These are phyloP conservation scores for Lactifluus hygrophoroides DNA, from an alignment of 768 basidiomycete genomes.

Conservation along the genomic window DNA sequence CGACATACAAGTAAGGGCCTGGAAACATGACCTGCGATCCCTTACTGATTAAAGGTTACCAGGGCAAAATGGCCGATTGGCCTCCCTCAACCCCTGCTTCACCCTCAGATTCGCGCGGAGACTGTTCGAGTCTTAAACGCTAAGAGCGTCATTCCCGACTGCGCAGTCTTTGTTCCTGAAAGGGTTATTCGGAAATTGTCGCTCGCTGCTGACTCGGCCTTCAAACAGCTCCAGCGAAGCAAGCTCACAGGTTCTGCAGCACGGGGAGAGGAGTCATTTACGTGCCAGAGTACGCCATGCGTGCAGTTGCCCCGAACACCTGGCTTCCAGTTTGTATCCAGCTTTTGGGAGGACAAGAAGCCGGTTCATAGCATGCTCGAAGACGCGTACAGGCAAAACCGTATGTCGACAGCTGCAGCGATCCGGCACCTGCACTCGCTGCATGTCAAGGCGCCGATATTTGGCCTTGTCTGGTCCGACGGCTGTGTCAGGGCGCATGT, in stretches of 20 bases:
- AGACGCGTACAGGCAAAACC: conserved; percentile 49
- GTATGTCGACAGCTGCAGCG: conserved; percentile 45
- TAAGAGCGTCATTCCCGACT: conserved; percentile 42
- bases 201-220: conserved; percentile 37
- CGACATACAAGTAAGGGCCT: conserved; percentile 34
- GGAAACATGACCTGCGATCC: background rate
- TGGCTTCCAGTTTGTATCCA: conserved; percentile 46
- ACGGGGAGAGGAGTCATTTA: conserved; percentile 39
- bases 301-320: conserved; percentile 37
- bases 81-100: conserved; percentile 37
- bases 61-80: conserved; percentile 43
- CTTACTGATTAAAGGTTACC: background rate
- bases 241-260: conserved; percentile 31
- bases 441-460: conserved; percentile 37
- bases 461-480: conserved; percentile 48
- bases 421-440: conserved; percentile 44
- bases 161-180: conserved; percentile 39
- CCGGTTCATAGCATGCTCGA: conserved; percentile 40
- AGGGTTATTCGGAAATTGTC: conserved; percentile 34
- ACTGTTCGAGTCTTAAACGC: conserved; percentile 36
- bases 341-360: conserved; percentile 56
- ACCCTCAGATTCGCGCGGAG: conserved; percentile 24
- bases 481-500: conserved; percentile 45
- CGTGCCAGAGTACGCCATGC: conserved; percentile 44
- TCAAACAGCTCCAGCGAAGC: conserved; percentile 38